A percentile compares a stretch with the other conserved stretches of the same genome.
phyloP scores from a whole-genome alignment of 805 yeast species.

The Saccharomyces kudriavzevii region DNA sequence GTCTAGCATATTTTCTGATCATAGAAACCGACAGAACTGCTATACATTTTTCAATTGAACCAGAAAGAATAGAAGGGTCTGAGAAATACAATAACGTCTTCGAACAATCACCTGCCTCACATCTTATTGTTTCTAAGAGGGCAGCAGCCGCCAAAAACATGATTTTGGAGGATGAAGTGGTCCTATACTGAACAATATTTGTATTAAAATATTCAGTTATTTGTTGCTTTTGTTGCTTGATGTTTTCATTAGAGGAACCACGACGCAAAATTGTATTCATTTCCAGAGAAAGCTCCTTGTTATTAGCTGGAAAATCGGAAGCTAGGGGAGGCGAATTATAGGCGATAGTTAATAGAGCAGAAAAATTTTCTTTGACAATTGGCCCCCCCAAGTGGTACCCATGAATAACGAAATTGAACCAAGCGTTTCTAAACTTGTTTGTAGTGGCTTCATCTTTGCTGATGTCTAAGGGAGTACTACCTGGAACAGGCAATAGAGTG shows the following conservation, averaged over 20 bases:
- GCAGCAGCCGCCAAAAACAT: conserved; percentile 83
- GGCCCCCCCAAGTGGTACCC: conserved; percentile 65
- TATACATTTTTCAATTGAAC: conserved; percentile 61
- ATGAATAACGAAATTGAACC: conserved; percentile 92
- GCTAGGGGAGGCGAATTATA: conserved; percentile 83
- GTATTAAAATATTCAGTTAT: conserved; percentile 33
- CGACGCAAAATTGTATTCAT: conserved; percentile 84
- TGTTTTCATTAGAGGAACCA: conserved; percentile 76
- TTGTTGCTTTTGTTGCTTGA: conserved; percentile 63
- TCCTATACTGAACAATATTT: conserved; percentile 44
- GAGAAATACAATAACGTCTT: conserved; percentile 70
- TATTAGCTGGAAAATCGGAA: conserved; percentile 67
- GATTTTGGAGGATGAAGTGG: conserved; percentile 62
- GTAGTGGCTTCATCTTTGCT: conserved; percentile 39
- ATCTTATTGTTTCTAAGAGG: conserved; percentile 71
- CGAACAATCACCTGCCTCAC: conserved; percentile 73
- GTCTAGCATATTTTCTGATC: conserved; percentile 46
- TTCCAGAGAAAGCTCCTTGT: conserved; percentile 86
- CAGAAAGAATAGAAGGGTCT: conserved; percentile 70
- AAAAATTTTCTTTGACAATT: conserved; percentile 39
- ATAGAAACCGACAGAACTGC: conserved; percentile 56
- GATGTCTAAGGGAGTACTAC: conserved; percentile 36
- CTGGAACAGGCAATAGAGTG: conserved; percentile 53
- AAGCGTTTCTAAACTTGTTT: conserved; percentile 69
- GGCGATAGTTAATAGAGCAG: conserved; percentile 62